These are phyloP conservation scores for Penicillium oxalicum DNA, from an alignment of 2,329 filamentous ascomycete species.

Conservation along the genomic window DNA sequence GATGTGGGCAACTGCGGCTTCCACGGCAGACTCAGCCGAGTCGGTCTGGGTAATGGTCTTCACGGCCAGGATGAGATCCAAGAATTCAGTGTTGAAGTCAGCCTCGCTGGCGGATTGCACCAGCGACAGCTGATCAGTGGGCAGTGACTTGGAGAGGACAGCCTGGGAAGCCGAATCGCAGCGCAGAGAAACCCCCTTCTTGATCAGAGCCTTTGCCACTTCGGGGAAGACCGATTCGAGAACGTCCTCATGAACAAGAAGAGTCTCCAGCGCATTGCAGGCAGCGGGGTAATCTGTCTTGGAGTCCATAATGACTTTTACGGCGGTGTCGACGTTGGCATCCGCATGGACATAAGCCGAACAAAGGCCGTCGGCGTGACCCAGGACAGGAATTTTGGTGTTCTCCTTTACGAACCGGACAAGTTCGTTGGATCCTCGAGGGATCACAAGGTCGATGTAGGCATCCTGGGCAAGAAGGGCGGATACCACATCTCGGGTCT, in stretches of 20 bases:
- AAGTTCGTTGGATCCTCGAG: conserved; percentile 82
- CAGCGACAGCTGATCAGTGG: conserved; percentile 39
- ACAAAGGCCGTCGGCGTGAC: conserved; percentile 92
- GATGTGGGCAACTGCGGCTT: conserved; percentile 78
- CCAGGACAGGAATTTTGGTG: conserved; percentile 91
- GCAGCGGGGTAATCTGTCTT: conserved; percentile 94
- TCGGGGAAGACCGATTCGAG: conserved; percentile 61
- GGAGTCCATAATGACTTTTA: conserved; percentile 75
- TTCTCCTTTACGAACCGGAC: conserved; percentile 83
- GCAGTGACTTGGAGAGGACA: conserved; percentile 50
- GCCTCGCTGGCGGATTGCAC: conserved; percentile 60
- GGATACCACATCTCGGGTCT: conserved; percentile 82
- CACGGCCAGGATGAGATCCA: conserved; percentile 76
- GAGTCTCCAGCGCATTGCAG: conserved; percentile 89
- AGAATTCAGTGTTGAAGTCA: conserved; percentile 86
- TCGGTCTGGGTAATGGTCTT: conserved; percentile 58
- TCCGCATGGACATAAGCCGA: conserved; percentile 76
- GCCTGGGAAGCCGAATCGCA: conserved; percentile 68
- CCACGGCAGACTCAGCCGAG: conserved; percentile 41
- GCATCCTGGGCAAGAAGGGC: conserved; percentile 79
- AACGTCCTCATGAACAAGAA: conserved; percentile 72
- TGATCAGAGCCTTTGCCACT: conserved; percentile 67
- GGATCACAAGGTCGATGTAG: conserved; percentile 91
- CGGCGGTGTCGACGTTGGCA: conserved; percentile 66
- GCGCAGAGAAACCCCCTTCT: conserved; percentile 72